A percentile compares a stretch with the other conserved stretches of the same genome.
Conservation (phyloP, 192 early-diverging fungal genomes). For the Pilobolus umbonatus region DNA sequence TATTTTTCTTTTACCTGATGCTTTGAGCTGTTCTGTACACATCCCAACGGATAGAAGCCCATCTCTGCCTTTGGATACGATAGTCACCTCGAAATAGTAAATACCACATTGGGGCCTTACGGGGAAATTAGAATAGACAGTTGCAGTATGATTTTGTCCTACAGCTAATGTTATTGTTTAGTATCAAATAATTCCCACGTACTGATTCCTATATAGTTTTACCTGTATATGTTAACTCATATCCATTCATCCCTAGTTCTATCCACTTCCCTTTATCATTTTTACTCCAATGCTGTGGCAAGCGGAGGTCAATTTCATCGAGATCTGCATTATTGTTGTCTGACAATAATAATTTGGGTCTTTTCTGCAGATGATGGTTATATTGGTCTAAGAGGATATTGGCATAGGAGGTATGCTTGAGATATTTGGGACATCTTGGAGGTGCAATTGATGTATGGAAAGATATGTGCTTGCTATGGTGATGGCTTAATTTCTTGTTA, state of each 20-base stretch:
- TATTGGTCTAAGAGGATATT: conserved; percentile 21
- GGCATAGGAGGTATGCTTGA: conserved; percentile 27
- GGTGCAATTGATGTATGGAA: conserved; percentile 1
- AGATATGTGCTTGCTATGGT: not conserved
- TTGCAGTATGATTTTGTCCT: conserved; percentile 71
- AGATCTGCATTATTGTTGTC: no score
- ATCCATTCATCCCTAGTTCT: conserved; percentile 37
- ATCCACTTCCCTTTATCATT: conserved; percentile 53
- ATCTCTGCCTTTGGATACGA: conserved; percentile 82
- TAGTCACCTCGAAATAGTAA: conserved; percentile 87
- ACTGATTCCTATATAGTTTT: conserved; percentile 20
- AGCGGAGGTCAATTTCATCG: conserved; percentile 23
- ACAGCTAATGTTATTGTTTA: conserved; percentile 22
- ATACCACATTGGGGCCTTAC: conserved; percentile 84
- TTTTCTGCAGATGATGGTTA: not conserved
- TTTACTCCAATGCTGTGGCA: conserved; percentile 57
- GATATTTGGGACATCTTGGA: conserved; percentile 26
- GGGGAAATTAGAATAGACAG: conserved; percentile 72
- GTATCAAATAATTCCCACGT: conserved; percentile 14
- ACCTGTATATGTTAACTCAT: conserved; percentile 44
- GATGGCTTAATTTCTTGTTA: not conserved
- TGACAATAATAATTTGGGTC: no score
- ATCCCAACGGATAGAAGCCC: conserved; percentile 96
- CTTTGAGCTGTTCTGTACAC: conserved; percentile 49
- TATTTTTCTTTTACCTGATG: conserved; percentile 79